Evolutionary conservation across 768 basidiomycete genomes (phyloP), one percentile per base, ranked within the genome.

Genomic region (Suillus weaverae): DNA sequence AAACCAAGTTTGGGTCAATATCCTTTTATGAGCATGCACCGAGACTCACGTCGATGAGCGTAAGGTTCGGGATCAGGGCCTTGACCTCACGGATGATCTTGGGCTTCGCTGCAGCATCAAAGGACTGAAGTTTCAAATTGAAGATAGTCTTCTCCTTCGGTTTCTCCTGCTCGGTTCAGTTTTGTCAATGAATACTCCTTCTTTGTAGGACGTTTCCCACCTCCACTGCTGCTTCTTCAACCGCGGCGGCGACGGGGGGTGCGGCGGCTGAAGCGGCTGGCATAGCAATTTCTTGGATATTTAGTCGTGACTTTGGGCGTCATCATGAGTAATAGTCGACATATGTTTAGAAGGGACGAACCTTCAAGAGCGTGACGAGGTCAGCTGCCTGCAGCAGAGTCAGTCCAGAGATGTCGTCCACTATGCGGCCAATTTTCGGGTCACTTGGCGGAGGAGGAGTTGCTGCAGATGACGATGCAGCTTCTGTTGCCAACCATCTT

Each of bases 81-180:
- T 99, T 99, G 71, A 99, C 94, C 79, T 99, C 97, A 70, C 92
- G 88, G 74, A 99, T 99, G 72, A 98, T 88, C 82, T 99, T 99
- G 35, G 97, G 92, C 78, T 99, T 99, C 61, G 92, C 83, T 13
- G 86, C 83, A 3, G 95, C 87, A 67, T 97, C 96, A 72, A 99
- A 97, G 55, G 94, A 94, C 74, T 97, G 94, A 48, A 99, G 85
- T 78, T 88, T 95, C 73, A 98, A 91, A 71, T 89, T 96, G 81
- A 99, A 99, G 39, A 96, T 85, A 20, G 95, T 97, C 88, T 99
- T 99, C 82, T 98, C 97, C 81, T 97, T 98, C 57, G 95, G 95
- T 74, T 96, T 97, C 77, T 95, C 94, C 89, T 94, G 67, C 6
- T 30, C 38, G 14, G 22, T 26, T 50, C 9, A 36, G 39, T 32